Evolutionary conservation across 2,329 filamentous ascomycete species (phyloP).

Genomic region (Calonectria henricotiae): DNA sequence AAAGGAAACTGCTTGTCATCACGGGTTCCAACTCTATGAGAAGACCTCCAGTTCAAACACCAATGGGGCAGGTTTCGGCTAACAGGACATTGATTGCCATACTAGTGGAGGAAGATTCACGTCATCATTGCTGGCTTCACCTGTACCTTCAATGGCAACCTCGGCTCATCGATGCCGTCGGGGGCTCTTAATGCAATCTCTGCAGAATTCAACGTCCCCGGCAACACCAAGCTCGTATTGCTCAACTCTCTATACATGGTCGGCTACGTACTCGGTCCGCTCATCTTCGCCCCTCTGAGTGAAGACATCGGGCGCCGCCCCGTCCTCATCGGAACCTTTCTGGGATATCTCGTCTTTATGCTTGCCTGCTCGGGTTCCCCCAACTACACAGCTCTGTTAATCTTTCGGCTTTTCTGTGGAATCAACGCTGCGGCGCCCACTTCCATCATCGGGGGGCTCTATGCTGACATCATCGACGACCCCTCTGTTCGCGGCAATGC

Average conservation of each 20-base stretch:
- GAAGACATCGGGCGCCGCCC: constrained; percentile 57
- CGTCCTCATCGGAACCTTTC: constrained; percentile 56
- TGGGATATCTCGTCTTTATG: constrained; percentile 57
- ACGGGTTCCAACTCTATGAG: neutral
- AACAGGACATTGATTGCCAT: neutral
- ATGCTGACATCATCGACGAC: constrained; percentile 56
- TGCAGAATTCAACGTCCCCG: constrained; percentile 51
- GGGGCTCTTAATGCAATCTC: constrained; percentile 58
- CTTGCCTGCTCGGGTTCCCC: constrained; percentile 60
- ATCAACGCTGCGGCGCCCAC: constrained; percentile 57
- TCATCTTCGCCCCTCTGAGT: constrained; percentile 57
- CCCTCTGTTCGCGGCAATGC: constrained; percentile 55
- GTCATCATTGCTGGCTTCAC: constrained; percentile 58
- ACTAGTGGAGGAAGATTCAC: constrained; percentile 54
- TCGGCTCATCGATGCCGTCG: constrained; percentile 58
- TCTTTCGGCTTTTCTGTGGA: constrained; percentile 60
- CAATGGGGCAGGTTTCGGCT: constrained; percentile 5
- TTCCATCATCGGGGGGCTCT: constrained; percentile 56
- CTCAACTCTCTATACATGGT: constrained; percentile 59
- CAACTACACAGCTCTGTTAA: constrained; percentile 62
- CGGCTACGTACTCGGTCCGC: constrained; percentile 57
- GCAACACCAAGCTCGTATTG: constrained; percentile 52
- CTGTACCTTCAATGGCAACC: constrained; percentile 59
- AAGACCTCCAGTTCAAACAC: neutral
- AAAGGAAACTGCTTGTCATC: neutral